These are phyloP conservation scores for Hypoxylon sp. DNA, from an alignment of 2,329 filamentous ascomycete genomes.

Conservation along the genomic window DNA sequence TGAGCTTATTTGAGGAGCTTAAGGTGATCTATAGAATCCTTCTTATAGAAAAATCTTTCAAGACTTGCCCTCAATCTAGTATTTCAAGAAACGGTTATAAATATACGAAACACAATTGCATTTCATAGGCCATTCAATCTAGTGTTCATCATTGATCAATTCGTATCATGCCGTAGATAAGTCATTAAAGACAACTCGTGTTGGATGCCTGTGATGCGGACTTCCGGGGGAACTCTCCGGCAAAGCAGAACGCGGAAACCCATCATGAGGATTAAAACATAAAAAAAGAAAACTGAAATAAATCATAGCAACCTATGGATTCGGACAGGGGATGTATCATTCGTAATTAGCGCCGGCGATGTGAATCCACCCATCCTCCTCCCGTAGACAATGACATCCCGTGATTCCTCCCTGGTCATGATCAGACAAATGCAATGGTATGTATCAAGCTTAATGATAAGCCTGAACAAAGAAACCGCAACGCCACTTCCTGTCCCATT, in stretches of 20 bases:
- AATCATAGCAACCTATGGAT: constrained; percentile 11
- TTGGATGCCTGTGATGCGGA: constrained; percentile 12
- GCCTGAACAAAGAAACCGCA: constrained; percentile 38
- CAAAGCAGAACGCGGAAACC: constrained; percentile 2
- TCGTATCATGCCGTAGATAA: constrained; percentile 5
- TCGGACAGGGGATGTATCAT: constrained; percentile 13
- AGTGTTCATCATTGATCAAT: constrained; percentile 13
- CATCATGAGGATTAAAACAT: constrained; percentile 9
- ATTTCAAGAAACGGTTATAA: not conserved
- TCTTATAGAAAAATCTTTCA: not conserved
- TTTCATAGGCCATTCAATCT: not conserved
- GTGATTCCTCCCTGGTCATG: constrained; percentile 9
- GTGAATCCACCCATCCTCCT: not conserved
- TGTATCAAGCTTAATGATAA: constrained; percentile 21
- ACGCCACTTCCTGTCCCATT: constrained; percentile 33
- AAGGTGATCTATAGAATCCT: too few species aligned
- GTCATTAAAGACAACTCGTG: constrained; percentile 10
- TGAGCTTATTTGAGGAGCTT: too few species aligned
- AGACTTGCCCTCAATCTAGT: not conserved
- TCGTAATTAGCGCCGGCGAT: not conserved
- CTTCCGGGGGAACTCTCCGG: not conserved
- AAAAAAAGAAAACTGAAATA: constrained; percentile 23
- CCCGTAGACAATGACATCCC: constrained; percentile 17
- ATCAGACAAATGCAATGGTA: constrained; percentile 35
- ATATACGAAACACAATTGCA: not conserved